Evolutionary conservation across 1,139 yeast species (phyloP), one percentile per base, ranked within the genome.

Genomic region (Blastobotrys raffinosifermentans): DNA sequence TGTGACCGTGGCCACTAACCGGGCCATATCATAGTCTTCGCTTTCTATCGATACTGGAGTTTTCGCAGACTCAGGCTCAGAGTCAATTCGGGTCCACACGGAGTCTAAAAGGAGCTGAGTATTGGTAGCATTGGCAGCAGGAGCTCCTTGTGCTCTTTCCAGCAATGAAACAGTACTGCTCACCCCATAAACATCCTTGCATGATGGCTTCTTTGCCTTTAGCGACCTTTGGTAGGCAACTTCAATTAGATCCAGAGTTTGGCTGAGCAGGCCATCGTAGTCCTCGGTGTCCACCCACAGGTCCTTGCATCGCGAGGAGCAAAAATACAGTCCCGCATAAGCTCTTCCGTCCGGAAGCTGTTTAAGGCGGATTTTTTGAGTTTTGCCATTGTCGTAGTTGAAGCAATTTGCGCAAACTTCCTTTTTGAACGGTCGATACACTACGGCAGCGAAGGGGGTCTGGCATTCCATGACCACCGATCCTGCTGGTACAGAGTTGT

Each of bases 401-500:
- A 69, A 77, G 50, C 89, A 80, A 40, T 54, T 50, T 3, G 71
- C 66, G 51, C 89, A 80, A 1, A 77, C 82, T 50, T 80, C 87
- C 49, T 78, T 79, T 39, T 75, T 70, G 54, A 76, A 80, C 4
- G 75, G 77, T 41, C 69, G 66, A 19, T 69, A 58, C 3, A 79
- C 64, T 1, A 75, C 66, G 11, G 69, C 62, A 10, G 80, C 69
- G 34, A 75, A 53, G 1, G 79, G 76, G 4, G 57, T 40, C 2
- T 55, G 47, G 31, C 73, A 67, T 7, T 46, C 48, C 33, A 74
- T 61, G 2, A 80, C 57, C 2, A 54, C 52, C 0, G 76, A 67
- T 6, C 66, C 72, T 15, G 23, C 26, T 5, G 40, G 27, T 5
- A 38, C 49, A 4, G 69, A 61, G 11, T 79, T 70, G 6, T 53